Conservation (phyloP, 2,329 filamentous ascomycete genomes). For the Neofusicoccum sp. region DNA sequence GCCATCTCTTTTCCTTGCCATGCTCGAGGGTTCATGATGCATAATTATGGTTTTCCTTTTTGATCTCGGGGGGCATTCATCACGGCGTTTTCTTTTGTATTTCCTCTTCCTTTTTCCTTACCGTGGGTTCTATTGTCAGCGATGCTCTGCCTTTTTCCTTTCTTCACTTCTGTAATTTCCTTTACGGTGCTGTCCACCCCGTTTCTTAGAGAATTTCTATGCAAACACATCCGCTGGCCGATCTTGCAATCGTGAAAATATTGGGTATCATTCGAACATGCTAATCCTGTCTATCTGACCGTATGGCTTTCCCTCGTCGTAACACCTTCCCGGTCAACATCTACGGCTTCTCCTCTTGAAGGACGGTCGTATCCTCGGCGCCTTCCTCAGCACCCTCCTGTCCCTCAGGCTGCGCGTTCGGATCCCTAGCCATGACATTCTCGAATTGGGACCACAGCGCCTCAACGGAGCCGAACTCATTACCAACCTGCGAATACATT, state of each 20-base stretch:
- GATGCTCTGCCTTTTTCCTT: conserved; percentile 6
- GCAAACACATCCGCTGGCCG: background rate
- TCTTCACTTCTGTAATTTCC: conserved; percentile 12
- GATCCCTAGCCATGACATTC: conserved; percentile 74
- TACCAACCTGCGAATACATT: conserved; percentile 64
- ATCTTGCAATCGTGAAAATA: background rate
- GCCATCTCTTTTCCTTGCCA: conserved; percentile 16
- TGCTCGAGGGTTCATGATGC: conserved; percentile 14
- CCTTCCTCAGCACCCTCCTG: conserved; percentile 25
- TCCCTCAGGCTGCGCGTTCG: conserved; percentile 21
- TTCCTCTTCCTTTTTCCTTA: conserved; percentile 17
- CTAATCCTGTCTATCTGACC: background rate
- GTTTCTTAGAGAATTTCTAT: background rate
- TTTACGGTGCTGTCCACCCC: background rate
- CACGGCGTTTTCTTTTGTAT: conserved; percentile 16
- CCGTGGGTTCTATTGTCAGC: conserved; percentile 4
- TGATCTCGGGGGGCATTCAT: conserved; percentile 15
- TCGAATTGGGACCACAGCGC: conserved; percentile 97
- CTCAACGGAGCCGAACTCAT: conserved; percentile 96
- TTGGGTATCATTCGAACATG: background rate
- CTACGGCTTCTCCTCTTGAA: background rate
- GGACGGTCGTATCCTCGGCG: conserved; percentile 16
- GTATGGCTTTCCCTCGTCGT: conserved; percentile 1
- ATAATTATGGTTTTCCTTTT: conserved; percentile 4
- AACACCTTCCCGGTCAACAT: too few relatives aligned